Evolutionary conservation across 2,329 filamentous ascomycete genomes (phyloP).

Genomic region (Ascochyta rabiei): DNA sequence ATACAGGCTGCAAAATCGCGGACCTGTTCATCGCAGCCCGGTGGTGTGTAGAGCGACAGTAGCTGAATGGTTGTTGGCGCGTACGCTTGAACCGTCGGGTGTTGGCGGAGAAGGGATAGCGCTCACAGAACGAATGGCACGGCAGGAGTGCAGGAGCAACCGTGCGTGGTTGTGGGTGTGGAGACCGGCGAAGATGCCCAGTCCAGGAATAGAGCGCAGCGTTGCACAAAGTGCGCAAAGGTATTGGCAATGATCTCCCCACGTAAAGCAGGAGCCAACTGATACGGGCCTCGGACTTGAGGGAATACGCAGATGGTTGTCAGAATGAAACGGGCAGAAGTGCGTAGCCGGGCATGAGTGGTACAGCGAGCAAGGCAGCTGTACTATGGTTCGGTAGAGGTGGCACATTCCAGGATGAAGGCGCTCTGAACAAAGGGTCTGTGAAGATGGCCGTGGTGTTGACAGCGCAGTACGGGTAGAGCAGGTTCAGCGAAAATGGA

Average conservation of each 20-base stretch:
- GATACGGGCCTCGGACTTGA: conserved; percentile 14
- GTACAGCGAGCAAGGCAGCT: not conserved
- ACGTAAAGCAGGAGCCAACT: conserved; percentile 2
- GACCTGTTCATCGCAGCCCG: not conserved
- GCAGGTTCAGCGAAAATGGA: conserved; percentile 18
- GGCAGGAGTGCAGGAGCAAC: conserved; percentile 4
- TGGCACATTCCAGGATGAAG: conserved; percentile 9
- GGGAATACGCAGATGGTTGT: not conserved
- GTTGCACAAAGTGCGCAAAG: conserved; percentile 16
- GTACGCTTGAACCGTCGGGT: conserved; percentile 6
- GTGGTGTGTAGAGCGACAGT: conserved; percentile 10
- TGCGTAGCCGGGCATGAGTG: conserved; percentile 1
- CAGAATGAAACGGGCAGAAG: not conserved
- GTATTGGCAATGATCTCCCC: conserved; percentile 11
- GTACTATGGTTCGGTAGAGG: conserved; percentile 9
- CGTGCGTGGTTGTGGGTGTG: conserved; percentile 16
- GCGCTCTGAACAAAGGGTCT: conserved; percentile 6
- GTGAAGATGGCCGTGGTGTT: conserved; percentile 10
- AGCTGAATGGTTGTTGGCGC: conserved; percentile 7
- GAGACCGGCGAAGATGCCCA: conserved; percentile 13
- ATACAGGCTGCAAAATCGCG: conserved; percentile 5
- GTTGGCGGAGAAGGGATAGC: conserved; percentile 3
- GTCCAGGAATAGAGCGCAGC: conserved; percentile 14
- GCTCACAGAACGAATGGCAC: conserved; percentile 15
- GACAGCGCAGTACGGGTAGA: conserved; percentile 14